These are phyloP conservation scores for Macrophomina pseudophaseolina DNA, from an alignment of 2,329 filamentous ascomycete genomes.

Conservation along the genomic window DNA sequence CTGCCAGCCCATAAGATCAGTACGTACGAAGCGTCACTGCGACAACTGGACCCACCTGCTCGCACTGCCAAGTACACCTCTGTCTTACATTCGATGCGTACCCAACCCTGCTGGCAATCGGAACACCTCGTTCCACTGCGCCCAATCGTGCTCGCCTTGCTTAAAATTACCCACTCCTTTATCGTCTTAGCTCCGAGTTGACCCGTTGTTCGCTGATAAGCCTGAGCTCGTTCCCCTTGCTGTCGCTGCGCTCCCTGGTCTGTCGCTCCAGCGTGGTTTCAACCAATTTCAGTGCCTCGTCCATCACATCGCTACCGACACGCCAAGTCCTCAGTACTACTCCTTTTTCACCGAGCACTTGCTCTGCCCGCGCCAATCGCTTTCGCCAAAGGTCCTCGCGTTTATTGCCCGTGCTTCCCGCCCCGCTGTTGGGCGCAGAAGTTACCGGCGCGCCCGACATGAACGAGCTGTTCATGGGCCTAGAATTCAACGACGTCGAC, in stretches of 20 bases:
- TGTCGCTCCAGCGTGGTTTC: constrained; percentile 49
- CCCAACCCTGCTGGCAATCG: constrained; percentile 18
- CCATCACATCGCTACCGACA: constrained; percentile 70
- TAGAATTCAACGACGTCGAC: constrained; percentile 15
- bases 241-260: constrained; percentile 23
- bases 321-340: constrained; percentile 76
- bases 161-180: constrained; percentile 24
- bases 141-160: constrained; percentile 17
- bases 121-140: constrained; percentile 13
- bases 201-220: constrained; percentile 22
- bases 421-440: constrained; percentile 26
- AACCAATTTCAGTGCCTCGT: constrained; percentile 69
- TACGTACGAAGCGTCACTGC: constrained; percentile 10
- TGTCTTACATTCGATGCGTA: constrained; percentile 5
- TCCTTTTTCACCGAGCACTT: constrained; percentile 66
- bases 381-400: constrained; percentile 75
- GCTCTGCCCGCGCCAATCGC: constrained; percentile 68
- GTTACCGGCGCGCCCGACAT: constrained; percentile 4
- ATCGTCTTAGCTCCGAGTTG: constrained; percentile 15
- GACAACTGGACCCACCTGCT: constrained; percentile 10
- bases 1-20: not conserved
- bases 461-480: constrained; percentile 7
- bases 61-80: constrained; percentile 8
- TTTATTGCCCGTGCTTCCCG: constrained; percentile 57
- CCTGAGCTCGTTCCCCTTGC: constrained; percentile 23